phyloP scores from a whole-genome alignment of 192 early-diverging fungal species.

The Gonapodya sp. region DNA sequence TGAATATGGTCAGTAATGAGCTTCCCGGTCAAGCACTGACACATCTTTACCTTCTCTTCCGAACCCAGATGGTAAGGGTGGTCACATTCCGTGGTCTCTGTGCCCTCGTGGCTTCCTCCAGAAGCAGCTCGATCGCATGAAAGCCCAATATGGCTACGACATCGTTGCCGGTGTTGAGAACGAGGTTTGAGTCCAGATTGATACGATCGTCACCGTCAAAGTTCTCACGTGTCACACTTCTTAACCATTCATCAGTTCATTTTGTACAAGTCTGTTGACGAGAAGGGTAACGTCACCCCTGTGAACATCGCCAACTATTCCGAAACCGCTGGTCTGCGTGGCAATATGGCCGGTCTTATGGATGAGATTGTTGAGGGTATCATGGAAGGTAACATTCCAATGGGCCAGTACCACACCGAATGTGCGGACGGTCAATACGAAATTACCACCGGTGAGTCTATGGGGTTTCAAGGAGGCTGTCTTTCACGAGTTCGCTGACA shows the following conservation, averaged over 20 bases:
- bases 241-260: constrained; percentile 5
- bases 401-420: constrained; percentile 8
- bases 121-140: neutral
- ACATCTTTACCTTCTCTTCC: neutral
- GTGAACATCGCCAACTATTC: constrained; percentile 1
- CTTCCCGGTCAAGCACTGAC: neutral
- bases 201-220: neutral
- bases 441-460: constrained; percentile 6
- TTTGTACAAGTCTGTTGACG: neutral
- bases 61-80: neutral
- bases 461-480: neutral
- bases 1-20: neutral
- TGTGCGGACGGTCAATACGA: constrained; percentile 9
- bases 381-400: neutral
- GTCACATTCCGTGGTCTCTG: constrained; percentile 1
- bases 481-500: neutral
- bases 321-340: constrained; percentile 3
- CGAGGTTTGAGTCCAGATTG: neutral
- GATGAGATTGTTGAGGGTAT: neutral
- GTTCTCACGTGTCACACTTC: neutral
- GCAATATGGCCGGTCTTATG: neutral
- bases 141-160: neutral
- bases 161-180: constrained; percentile 11
- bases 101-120: constrained; percentile 4
- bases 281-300: neutral